Conservation (phyloP, 108 stramenopile genomes). For the Aureococcus anophagefferens region DNA sequence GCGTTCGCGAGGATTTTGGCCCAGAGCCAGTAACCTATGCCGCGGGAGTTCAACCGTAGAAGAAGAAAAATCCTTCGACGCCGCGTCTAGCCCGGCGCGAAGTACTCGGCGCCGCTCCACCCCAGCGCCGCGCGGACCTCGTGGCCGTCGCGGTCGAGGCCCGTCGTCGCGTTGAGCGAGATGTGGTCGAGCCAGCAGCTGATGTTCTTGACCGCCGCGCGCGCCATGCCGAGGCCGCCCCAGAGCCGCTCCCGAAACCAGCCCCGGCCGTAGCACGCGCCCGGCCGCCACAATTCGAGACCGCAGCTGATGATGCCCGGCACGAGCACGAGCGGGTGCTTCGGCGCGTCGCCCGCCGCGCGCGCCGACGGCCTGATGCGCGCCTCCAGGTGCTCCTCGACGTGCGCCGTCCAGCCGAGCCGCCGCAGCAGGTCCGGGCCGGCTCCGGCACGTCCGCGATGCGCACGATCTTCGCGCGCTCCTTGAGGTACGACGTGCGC, state of each 20-base stretch:
- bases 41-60: too few species aligned
- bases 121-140: constrained; percentile 61
- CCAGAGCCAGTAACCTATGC: constrained; percentile 69
- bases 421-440: too few species aligned
- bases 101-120: constrained; percentile 72
- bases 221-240: constrained; percentile 59
- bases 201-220: constrained; percentile 53
- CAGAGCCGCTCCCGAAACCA: constrained; percentile 73
- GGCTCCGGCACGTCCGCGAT: too few species aligned
- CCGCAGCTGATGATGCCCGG: constrained; percentile 78
- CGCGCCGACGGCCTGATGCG: too few species aligned
- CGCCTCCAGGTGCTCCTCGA: too few species aligned
- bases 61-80: too few species aligned
- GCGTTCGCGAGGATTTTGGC: constrained; percentile 64
- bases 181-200: constrained; percentile 69
- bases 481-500: too few species aligned
- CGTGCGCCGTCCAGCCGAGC: too few species aligned
- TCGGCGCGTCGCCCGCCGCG: constrained; percentile 44
- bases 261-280: constrained; percentile 38
- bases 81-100: constrained; percentile 57
- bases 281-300: constrained; percentile 63
- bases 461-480: too few species aligned
- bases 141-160: constrained; percentile 52
- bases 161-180: constrained; percentile 61
- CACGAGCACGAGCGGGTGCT: constrained; percentile 70